phyloP scores from a whole-genome alignment of 2,329 filamentous ascomycete species.

The Colletotrichum sp. region DNA sequence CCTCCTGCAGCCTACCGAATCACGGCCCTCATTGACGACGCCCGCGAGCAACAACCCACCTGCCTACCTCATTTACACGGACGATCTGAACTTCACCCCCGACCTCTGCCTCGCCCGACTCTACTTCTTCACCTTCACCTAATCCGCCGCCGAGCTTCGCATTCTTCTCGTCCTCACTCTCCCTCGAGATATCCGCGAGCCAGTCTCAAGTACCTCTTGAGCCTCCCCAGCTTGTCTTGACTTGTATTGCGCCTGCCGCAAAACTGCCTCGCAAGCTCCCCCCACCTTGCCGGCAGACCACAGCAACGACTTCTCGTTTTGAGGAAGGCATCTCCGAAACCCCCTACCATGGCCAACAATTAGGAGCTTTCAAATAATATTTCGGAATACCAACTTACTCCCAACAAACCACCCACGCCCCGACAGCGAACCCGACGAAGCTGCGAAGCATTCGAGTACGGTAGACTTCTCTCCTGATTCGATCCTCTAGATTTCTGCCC shows the following conservation, averaged over 20 bases:
- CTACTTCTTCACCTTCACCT: not conserved
- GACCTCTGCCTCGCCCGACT: not conserved
- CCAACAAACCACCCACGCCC: not conserved
- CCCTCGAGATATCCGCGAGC: not conserved
- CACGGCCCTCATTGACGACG: conserved; percentile 11
- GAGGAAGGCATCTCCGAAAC: not conserved
- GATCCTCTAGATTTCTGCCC: not conserved
- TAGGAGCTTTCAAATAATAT: not conserved
- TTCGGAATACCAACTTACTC: not conserved
- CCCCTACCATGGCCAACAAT: conserved; percentile 10
- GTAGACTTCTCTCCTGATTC: not conserved
- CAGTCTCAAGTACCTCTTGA: not conserved
- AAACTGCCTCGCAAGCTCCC: not conserved
- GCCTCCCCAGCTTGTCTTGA: not conserved
- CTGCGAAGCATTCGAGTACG: not conserved
- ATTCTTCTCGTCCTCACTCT: not conserved
- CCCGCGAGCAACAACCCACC: conserved; percentile 14
- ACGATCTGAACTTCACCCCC: conserved; percentile 1
- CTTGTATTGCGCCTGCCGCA: not conserved
- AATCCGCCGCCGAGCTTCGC: not conserved
- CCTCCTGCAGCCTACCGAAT: conserved; percentile 12
- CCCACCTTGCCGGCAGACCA: not conserved
- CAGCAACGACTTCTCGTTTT: not conserved
- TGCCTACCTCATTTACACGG: conserved; percentile 18
- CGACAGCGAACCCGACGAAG: not conserved